A percentile compares a stretch with the other conserved stretches of the same genome.
Evolutionary conservation across 495 filamentous ascomycete species (phyloP).

Genomic region (Massariosphaeria phaeospora): DNA sequence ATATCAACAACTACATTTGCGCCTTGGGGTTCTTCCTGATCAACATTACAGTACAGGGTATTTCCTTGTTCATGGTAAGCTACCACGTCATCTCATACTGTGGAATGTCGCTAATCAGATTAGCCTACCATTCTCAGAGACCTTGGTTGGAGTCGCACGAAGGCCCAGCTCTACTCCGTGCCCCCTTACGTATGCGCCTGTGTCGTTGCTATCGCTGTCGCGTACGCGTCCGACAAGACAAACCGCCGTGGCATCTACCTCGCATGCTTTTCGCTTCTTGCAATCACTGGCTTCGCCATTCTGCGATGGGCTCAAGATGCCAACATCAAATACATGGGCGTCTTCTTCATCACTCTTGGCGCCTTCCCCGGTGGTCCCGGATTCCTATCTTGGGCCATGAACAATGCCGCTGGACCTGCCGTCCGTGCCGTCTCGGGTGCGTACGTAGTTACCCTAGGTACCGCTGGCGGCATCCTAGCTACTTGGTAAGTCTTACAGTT

Average conservation of each 20-base stretch:
- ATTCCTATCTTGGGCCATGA: slow-evolving; percentile 54
- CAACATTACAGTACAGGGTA: slow-evolving; percentile 34
- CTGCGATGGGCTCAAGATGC: slow-evolving; percentile 57
- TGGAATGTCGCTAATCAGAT: not conserved
- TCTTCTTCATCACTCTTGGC: slow-evolving; percentile 65
- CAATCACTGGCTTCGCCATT: slow-evolving; percentile 67
- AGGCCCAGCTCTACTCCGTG: slow-evolving; percentile 77
- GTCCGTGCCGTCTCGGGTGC: slow-evolving; percentile 51
- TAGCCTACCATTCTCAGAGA: slow-evolving; percentile 32
- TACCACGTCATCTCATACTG: not conserved
- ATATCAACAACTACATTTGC: slow-evolving; percentile 36
- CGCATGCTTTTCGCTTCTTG: slow-evolving; percentile 55
- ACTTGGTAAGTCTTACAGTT: slow-evolving; percentile 41
- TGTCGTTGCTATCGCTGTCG: slow-evolving; percentile 68
- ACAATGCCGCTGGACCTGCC: slow-evolving; percentile 54
- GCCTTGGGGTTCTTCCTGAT: slow-evolving; percentile 34
- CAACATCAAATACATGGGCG: slow-evolving; percentile 62
- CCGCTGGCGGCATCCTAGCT: slow-evolving; percentile 53
- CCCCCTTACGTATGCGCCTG: slow-evolving; percentile 81
- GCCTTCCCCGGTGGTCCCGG: slow-evolving; percentile 46
- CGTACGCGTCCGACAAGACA: slow-evolving; percentile 60
- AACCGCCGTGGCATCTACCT: slow-evolving; percentile 70
- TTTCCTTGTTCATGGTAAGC: slow-evolving; percentile 32
- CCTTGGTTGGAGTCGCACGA: slow-evolving; percentile 48
- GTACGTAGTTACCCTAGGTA: slow-evolving; percentile 53